Base-by-base conservation (phyloP, 441 rosid genomes). In the Bocquillonia castaneifolia region DNA sequence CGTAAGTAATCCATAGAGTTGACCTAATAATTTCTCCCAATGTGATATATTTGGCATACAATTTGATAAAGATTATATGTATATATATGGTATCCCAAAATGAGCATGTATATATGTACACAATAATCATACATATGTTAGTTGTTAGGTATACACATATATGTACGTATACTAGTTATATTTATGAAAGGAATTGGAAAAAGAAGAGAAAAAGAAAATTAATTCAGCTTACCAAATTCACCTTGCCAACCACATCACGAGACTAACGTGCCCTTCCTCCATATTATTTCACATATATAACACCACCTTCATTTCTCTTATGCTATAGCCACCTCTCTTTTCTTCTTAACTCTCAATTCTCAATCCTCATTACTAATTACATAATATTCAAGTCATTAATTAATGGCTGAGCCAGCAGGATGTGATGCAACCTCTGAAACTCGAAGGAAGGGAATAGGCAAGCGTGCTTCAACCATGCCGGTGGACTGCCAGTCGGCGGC, bases 241-340 rank as follows among this genome's bases (percentile, higher is more conserved):
- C 84, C 86, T 77, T 81, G 87, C 82, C 77, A 82, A 70, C 81
- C 83, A 78, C 75, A 73, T 90, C 98, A 92, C 87, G 87, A 85
- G 83, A 90, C 85, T 81, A 87, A 90, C 93, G 89, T 88, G 92
- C 69, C n/a, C 65, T 76, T 50, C 75, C 59, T 61, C 73, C 77
- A 50, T 74, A 64, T 60, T 70, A 62, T 31, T 55, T 48, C 66
- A 67, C 74, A 77, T 86, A 80, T 77, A 81, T 61, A 83, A 52
- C 74, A 66, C 76, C 74, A 71, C 68, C 50, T 56, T 45, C 79
- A 54, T 76, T 71, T 74, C 66, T 78, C 77, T 71, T 71, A 75
- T 63, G 29, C 54, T 50, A 40, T 40, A 50, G 60, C 63, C 20
- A 31, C 15, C 55, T 29, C 29, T 14, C 23, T 54, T 47, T 53